These are phyloP conservation scores for Aureobasidium sp. DNA, from an alignment of 2,329 filamentous ascomycete genomes.

Conservation along the genomic window DNA sequence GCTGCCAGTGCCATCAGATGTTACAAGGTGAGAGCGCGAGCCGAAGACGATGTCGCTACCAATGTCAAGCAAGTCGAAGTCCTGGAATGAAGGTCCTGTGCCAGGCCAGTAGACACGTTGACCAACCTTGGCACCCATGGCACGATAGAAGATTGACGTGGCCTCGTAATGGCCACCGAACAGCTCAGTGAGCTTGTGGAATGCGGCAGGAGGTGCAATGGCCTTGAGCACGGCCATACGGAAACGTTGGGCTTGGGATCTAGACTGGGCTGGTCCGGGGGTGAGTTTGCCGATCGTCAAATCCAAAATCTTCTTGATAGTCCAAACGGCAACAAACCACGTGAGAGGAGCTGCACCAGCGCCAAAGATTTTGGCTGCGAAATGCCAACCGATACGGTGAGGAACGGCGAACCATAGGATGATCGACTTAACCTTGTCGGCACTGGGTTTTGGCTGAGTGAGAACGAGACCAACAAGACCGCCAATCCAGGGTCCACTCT, in stretches of 20 bases:
- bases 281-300: conserved; percentile 33
- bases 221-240: conserved; percentile 39
- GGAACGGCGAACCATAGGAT: conserved; percentile 46
- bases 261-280: conserved; percentile 28
- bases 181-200: conserved; percentile 45
- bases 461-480: conserved; percentile 41
- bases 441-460: conserved; percentile 28
- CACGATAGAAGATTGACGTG: conserved; percentile 45
- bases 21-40: conserved; percentile 48
- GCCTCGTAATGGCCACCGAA: conserved; percentile 51
- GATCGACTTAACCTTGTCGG: conserved; percentile 36
- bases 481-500: conserved; percentile 39
- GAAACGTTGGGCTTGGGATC: conserved; percentile 38
- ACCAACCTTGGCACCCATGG: conserved; percentile 48
- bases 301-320: conserved; percentile 39
- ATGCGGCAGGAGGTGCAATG: conserved; percentile 38
- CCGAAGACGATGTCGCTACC: conserved; percentile 56
- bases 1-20: conserved; percentile 46
- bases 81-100: conserved; percentile 46
- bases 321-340: conserved; percentile 38
- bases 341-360: conserved; percentile 39
- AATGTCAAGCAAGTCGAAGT: conserved; percentile 50
- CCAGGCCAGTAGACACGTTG: conserved; percentile 53
- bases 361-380: conserved; percentile 41
- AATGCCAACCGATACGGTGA: conserved; percentile 45